A percentile compares a stretch with the other conserved stretches of the same genome.
These are phyloP conservation scores for Conringia planisiliqua DNA, from an alignment of 345 rosid species.

Conservation along the genomic window DNA sequence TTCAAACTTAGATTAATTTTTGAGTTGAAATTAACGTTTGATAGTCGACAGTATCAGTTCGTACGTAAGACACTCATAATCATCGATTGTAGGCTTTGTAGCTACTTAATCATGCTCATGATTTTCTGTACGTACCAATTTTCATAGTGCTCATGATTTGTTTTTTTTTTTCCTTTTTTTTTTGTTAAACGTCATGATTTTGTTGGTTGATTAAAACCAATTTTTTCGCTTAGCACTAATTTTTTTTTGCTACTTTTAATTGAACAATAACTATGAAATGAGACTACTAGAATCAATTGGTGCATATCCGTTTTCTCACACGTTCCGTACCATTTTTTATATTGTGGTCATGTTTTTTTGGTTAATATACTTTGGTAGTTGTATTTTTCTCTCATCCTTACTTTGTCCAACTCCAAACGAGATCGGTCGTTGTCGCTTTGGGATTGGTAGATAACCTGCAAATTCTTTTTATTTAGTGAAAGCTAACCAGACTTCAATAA, in stretches of 20 bases:
- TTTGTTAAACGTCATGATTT: neutral
- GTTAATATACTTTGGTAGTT: neutral
- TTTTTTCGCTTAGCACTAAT: neutral
- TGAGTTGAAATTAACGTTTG: neutral
- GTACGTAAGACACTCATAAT: neutral
- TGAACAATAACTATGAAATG: neutral
- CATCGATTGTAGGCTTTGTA: neutral
- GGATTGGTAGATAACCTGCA: constrained; percentile 11
- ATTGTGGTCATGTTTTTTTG: neutral
- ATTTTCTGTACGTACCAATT: neutral
- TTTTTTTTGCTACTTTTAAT: neutral
- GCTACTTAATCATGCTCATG: neutral
- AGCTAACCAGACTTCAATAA: constrained; percentile 31
- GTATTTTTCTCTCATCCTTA: neutral
- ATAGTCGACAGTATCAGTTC: neutral
- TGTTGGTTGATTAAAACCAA: too few relatives aligned
- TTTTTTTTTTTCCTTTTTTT: too few relatives aligned
- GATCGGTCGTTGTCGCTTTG: constrained; percentile 11
- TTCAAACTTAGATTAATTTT: neutral
- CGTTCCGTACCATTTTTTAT: neutral
- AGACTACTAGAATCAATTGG: neutral
- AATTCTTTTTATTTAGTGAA: neutral
- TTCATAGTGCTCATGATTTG: neutral
- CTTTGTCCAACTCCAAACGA: neutral
- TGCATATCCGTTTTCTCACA: neutral